These are phyloP conservation scores for Pseudisothecium myosuroides DNA, from an alignment of 225 moss, liverwort and hornwort species.

Conservation along the genomic window DNA sequence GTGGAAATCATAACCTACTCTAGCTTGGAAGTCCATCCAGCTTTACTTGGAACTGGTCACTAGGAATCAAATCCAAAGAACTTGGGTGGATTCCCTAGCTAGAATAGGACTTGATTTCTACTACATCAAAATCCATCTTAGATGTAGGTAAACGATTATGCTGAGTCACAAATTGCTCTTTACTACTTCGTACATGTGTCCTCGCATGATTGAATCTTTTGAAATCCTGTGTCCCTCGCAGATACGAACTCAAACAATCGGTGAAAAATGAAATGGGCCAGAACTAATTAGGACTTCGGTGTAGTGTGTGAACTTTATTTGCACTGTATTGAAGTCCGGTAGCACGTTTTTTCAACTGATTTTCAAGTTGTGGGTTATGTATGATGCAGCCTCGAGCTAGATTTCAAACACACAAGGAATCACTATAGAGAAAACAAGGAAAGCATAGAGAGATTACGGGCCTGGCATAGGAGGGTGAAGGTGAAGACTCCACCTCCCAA, in stretches of 20 bases:
- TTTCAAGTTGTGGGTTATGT: background rate
- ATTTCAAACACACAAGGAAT: slow-evolving; percentile 11
- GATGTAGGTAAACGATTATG: background rate
- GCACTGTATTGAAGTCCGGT: background rate
- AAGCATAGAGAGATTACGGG: slow-evolving; percentile 26
- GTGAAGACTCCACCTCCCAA: slow-evolving; percentile 9
- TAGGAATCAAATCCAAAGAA: background rate
- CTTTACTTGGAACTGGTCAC: background rate
- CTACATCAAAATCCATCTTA: background rate
- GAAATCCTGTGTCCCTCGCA: background rate
- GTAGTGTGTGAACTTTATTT: background rate
- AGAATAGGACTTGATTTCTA: background rate
- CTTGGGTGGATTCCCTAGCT: background rate
- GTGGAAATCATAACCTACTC: background rate
- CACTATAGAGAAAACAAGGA: slow-evolving; percentile 24
- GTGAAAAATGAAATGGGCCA: background rate
- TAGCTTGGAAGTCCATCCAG: background rate
- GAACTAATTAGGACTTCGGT: background rate
- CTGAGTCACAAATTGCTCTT: background rate
- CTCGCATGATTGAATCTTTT: background rate
- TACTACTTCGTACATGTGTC: background rate
- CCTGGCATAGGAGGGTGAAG: slow-evolving; percentile 4
- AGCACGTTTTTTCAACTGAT: background rate
- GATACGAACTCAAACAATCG: background rate
- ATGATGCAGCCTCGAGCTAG: slow-evolving; percentile 7